Percentiles rank a stretch among this genome's conserved stretches.
phyloP scores from a whole-genome alignment of 768 basidiomycete species.

The Pleurotus ostreatus region DNA sequence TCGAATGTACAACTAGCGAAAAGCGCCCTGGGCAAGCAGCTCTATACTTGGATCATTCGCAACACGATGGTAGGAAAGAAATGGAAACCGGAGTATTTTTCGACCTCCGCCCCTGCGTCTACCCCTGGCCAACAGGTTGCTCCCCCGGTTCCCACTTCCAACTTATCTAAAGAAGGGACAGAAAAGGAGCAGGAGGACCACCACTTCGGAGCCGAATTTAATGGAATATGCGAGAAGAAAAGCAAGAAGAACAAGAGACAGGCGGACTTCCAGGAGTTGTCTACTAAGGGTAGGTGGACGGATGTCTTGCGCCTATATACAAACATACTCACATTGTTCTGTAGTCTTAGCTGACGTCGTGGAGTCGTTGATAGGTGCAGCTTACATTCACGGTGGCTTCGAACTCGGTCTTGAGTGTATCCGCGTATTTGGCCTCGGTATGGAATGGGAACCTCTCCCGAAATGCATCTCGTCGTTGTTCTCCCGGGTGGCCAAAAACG shows the following conservation, averaged over 20 bases:
- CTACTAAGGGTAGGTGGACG: constrained; percentile 61
- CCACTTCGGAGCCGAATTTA: too few species aligned
- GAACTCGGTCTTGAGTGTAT: constrained; percentile 55
- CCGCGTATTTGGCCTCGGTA: constrained; percentile 55
- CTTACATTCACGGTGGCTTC: constrained; percentile 65
- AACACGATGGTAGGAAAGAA: constrained; percentile 46
- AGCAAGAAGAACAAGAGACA: constrained; percentile 26
- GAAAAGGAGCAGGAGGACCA: too few species aligned
- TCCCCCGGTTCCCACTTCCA: too few species aligned
- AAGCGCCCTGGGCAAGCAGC: constrained; percentile 42
- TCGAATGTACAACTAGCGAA: constrained; percentile 69
- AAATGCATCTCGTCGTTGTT: constrained; percentile 43
- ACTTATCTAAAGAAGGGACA: too few species aligned
- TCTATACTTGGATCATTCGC: constrained; percentile 72
- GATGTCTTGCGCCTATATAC: too few species aligned
- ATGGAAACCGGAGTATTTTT: constrained; percentile 46
- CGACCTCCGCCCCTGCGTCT: not conserved
- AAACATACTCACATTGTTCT: not conserved
- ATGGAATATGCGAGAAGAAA: constrained; percentile 6
- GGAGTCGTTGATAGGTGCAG: constrained; percentile 79
- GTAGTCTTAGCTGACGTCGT: constrained; percentile 77
- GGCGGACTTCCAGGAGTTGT: constrained; percentile 37
- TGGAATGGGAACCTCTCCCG: constrained; percentile 52
- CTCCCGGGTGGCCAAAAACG: constrained; percentile 30
- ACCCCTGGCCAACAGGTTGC: not conserved